phyloP scores from a whole-genome alignment of 148 eudicot genomes.

The Vaccinium corymbosum region DNA sequence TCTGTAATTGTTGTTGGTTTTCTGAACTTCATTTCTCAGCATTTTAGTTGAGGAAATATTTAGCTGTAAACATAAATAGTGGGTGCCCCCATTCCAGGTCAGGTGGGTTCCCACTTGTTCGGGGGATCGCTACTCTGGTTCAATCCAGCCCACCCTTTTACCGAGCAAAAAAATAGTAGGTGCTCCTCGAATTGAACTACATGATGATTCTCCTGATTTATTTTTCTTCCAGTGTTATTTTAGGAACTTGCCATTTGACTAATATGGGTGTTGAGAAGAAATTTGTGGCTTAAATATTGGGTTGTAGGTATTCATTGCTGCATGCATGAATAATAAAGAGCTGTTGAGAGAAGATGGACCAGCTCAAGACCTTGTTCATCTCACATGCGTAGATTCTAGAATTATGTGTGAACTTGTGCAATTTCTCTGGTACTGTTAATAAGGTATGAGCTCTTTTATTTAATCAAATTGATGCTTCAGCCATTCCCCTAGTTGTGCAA shows the following conservation, averaged over 20 bases:
- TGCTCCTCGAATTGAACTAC: too few relatives aligned
- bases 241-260: neutral
- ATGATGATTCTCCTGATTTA: neutral
- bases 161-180: neutral
- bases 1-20: neutral
- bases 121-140: too few relatives aligned
- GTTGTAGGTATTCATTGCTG: neutral
- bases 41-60: neutral
- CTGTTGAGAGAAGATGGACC: constrained; percentile 50
- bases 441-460: neutral
- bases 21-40: neutral
- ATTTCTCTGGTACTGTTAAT: neutral
- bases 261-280: neutral
- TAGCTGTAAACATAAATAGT: neutral
- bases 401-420: neutral
- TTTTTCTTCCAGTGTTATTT: neutral
- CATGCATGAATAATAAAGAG: neutral
- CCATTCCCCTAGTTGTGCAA: neutral
- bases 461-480: neutral
- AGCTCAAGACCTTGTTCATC: constrained; percentile 53
- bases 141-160: too few relatives aligned
- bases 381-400: constrained; percentile 44
- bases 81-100: too few relatives aligned
- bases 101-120: too few relatives aligned
- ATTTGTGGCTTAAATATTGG: neutral